phyloP scores from a whole-genome alignment of 1,139 yeast genomes.

The Hanseniaspora sp. region DNA sequence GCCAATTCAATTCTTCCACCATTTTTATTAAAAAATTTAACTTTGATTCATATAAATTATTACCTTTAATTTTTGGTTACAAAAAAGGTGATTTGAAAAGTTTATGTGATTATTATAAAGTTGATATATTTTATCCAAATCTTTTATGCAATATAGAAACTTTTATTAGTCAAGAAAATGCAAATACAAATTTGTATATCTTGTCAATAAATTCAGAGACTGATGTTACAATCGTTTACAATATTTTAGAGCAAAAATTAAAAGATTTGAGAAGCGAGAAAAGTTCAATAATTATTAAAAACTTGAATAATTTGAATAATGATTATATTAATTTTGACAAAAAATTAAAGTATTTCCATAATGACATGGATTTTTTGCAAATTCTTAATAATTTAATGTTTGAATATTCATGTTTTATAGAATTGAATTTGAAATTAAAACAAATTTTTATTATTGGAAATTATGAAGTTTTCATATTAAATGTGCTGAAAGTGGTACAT shows the following conservation, averaged over 20 bases:
- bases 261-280: background rate
- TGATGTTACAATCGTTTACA: conserved; percentile 6
- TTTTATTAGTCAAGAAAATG: background rate
- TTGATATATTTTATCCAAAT: conserved; percentile 5
- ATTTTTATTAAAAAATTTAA: background rate
- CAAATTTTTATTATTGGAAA: background rate
- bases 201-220: background rate
- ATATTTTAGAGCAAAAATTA: background rate
- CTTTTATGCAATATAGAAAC: background rate
- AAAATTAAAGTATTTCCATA: conserved; percentile 21
- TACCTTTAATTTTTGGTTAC: conserved; percentile 10
- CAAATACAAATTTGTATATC: background rate
- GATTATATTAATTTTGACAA: conserved; percentile 2
- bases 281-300: background rate
- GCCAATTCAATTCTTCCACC: background rate
- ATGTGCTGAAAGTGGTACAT: conserved; percentile 23
- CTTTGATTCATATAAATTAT: background rate
- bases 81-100: conserved; percentile 6
- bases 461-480: conserved; percentile 17
- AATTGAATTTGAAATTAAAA: background rate
- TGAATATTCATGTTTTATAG: conserved; percentile 22
- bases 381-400: conserved; percentile 21
- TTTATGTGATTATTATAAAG: conserved; percentile 4
- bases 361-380: conserved; percentile 18
- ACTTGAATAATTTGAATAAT: background rate